phyloP scores from a whole-genome alignment of 768 basidiomycete species.

The Tylopilus sp. region DNA sequence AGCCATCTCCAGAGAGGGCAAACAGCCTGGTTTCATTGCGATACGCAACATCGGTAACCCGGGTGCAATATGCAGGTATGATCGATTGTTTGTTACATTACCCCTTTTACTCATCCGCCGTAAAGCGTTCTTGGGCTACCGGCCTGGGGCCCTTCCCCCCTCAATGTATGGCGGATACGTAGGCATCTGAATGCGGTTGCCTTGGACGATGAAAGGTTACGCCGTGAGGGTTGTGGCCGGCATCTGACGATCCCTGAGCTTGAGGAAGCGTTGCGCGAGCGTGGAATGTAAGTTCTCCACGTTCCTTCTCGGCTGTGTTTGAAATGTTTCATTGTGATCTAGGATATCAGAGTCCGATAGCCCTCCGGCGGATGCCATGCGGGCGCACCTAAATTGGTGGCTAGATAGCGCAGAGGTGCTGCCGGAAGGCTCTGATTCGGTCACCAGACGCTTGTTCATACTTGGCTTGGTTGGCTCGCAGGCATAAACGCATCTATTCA shows the following conservation, averaged over 20 bases:
- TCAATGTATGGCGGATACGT: constrained; percentile 35
- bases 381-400: constrained; percentile 62
- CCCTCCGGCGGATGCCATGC: constrained; percentile 41
- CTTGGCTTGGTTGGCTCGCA: constrained; percentile 37
- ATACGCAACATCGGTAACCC: constrained; percentile 15
- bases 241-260: constrained; percentile 53
- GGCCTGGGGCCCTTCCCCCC: constrained; percentile 35
- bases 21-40: constrained; percentile 28
- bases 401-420: constrained; percentile 44
- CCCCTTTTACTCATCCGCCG: constrained; percentile 15
- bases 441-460: constrained; percentile 51
- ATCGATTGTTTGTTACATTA: constrained; percentile 3
- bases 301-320: not conserved
- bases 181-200: constrained; percentile 40
- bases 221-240: constrained; percentile 43
- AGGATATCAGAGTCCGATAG: constrained; percentile 34
- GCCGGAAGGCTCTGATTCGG: constrained; percentile 33
- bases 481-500: constrained; percentile 9
- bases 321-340: constrained; percentile 27
- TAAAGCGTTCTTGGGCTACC: constrained; percentile 40
- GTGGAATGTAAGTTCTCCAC: constrained; percentile 64
- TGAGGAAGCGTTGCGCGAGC: constrained; percentile 64
- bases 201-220: constrained; percentile 62
- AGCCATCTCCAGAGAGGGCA: constrained; percentile 33
- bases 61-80: constrained; percentile 57